A percentile compares a stretch with the other conserved stretches of the same genome.
phyloP scores from a whole-genome alignment of 169 alveolate genomes.

The Cryptosporidium meleagridis region DNA sequence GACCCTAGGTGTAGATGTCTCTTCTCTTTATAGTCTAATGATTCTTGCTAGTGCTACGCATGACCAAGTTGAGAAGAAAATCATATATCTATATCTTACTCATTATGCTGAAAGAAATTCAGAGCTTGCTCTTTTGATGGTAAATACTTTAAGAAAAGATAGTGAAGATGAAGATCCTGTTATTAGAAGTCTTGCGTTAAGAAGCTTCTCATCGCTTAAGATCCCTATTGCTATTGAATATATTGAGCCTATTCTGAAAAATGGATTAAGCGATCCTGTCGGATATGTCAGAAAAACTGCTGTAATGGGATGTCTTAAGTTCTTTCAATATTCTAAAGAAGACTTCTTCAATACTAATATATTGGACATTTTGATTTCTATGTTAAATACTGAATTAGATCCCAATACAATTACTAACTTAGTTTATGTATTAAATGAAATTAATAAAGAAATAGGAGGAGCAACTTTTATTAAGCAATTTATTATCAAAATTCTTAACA shows the following conservation, averaged over 20 bases:
- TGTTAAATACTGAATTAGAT: constrained; percentile 88
- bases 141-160: constrained; percentile 97
- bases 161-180: constrained; percentile 95
- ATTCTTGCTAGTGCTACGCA: constrained; percentile 95
- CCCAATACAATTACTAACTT: constrained; percentile 91
- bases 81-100: constrained; percentile 95
- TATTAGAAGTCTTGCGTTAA: constrained; percentile 96
- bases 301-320: constrained; percentile 93
- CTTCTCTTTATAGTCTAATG: constrained; percentile 96
- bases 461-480: constrained; percentile 87
- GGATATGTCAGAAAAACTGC: constrained; percentile 97
- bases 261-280: constrained; percentile 91
- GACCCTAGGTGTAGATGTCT: constrained; percentile 96
- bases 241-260: constrained; percentile 87
- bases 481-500: constrained; percentile 86
- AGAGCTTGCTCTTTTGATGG: constrained; percentile 96
- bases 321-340: constrained; percentile 77
- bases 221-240: constrained; percentile 91
- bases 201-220: constrained; percentile 94
- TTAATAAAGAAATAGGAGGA: constrained; percentile 94
- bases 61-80: constrained; percentile 98
- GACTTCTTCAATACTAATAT: constrained; percentile 32
- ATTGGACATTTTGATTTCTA: constrained; percentile 77
- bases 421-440: constrained; percentile 92
- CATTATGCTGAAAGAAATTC: constrained; percentile 95